Base-by-base conservation (phyloP, 148 eudicot genomes). In the Selenicereus undatus region DNA sequence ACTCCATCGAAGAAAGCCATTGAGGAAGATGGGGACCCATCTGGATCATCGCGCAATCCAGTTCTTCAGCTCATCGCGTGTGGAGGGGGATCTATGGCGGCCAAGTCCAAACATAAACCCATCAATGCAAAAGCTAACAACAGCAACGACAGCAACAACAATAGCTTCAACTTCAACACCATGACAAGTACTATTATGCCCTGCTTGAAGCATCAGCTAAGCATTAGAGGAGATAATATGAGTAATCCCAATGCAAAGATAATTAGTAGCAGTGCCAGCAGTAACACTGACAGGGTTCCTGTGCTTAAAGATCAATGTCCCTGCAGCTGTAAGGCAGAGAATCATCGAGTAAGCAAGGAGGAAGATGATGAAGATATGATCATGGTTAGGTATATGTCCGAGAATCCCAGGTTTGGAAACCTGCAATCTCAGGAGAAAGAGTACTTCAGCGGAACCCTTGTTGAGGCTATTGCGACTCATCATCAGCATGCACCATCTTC, bases 391-490 rank as follows among this genome's bases (percentile, higher is more conserved):
- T 93, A 84, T 82, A 93, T 96, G 93, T 90, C 99, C 21, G 98
- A 96, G 85, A 93, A 96, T 80, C 99, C 99, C 1, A 50, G 98
- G 82, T 96, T 96, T 30, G 94, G 99, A 83, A 89, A 89, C 62
- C 80, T 85, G 62, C 95, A 91, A 71, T 80, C 90, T 0, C 94
- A 95, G 81, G 99, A 96, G 80, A 96, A 90, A 78, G 99, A 91
- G 89, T 96, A 90, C 54, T 96, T 93, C 73, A 96, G 99, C 80
- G 99, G 99, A 69, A 96, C 97, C 27, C 93, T 96, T 50, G 88
- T 91, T 69, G 97, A 91, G 84, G 71, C 90, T 3, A 90, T 88
- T 81, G 64, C 69, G 3, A 39, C 35, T 32, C 74, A 75, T 72
- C 83, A 76, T 80, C 80, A 84, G 27, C 81, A 84, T 24, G 72